A percentile compares a stretch with the other conserved stretches of the same genome.
phyloP scores from a whole-genome alignment of 2,329 filamentous ascomycete species.

The Dactylellina cionopaga region DNA sequence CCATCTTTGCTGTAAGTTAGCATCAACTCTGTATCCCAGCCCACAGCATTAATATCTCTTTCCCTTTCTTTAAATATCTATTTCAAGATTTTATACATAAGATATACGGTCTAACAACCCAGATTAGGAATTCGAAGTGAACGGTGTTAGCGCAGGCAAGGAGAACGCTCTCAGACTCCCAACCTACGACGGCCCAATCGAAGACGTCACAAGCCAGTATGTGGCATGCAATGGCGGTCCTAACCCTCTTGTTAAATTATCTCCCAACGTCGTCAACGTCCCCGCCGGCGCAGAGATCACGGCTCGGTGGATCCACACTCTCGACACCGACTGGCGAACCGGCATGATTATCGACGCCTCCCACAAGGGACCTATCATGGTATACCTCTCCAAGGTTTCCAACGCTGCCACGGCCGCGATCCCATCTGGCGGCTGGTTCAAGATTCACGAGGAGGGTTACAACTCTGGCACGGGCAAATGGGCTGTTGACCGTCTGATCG shows the following conservation, averaged over 20 bases:
- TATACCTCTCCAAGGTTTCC: slow-evolving; percentile 55
- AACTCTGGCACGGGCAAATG: slow-evolving; percentile 61
- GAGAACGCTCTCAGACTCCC: slow-evolving; percentile 40
- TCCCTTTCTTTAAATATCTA: background rate
- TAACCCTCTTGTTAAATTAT: slow-evolving; percentile 59
- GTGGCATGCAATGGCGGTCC: slow-evolving; percentile 63
- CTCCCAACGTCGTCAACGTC: slow-evolving; percentile 62
- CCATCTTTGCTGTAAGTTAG: slow-evolving; percentile 44
- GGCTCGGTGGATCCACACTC: slow-evolving; percentile 66
- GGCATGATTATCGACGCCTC: slow-evolving; percentile 65
- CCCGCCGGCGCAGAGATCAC: slow-evolving; percentile 64
- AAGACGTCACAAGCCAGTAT: slow-evolving; percentile 57
- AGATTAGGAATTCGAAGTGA: slow-evolving; percentile 53
- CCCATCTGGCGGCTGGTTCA: slow-evolving; percentile 63
- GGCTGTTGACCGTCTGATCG: slow-evolving; percentile 66
- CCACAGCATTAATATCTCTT: too few species aligned
- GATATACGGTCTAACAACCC: too few species aligned
- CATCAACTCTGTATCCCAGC: background rate
- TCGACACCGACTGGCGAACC: slow-evolving; percentile 62
- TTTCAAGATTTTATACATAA: background rate
- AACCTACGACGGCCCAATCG: slow-evolving; percentile 60
- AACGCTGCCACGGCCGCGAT: slow-evolving; percentile 65
- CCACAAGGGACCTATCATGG: slow-evolving; percentile 65
- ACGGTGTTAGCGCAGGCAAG: slow-evolving; percentile 50
- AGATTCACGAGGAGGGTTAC: slow-evolving; percentile 62